A percentile compares a stretch with the other conserved stretches of the same genome.
phyloP scores from a whole-genome alignment of 345 rosid genomes.

The Eucalyptus tenuipes region DNA sequence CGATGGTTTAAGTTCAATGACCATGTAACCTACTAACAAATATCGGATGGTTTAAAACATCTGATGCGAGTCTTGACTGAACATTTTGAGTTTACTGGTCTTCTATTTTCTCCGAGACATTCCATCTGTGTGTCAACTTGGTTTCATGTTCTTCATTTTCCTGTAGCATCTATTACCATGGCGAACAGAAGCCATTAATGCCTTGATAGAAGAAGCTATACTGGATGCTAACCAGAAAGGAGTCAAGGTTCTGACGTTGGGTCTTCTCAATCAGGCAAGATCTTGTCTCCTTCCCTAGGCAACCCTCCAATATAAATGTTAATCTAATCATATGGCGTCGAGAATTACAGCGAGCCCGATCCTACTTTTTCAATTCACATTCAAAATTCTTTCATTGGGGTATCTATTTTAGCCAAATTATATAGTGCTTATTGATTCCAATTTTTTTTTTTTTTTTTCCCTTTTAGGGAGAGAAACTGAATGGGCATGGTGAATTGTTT shows the following conservation, averaged over 20 bases:
- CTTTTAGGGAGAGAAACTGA: conserved; percentile 34
- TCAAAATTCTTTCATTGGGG: neutral
- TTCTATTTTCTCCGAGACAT: neutral
- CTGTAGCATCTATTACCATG: conserved; percentile 1
- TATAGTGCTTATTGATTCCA: neutral
- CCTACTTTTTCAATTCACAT: neutral
- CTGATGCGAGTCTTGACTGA: neutral
- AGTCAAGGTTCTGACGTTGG: conserved; percentile 18
- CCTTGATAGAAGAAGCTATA: conserved; percentile 24
- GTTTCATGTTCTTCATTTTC: neutral
- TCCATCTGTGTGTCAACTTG: neutral
- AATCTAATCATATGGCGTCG: neutral
- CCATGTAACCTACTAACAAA: neutral
- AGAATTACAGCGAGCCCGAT: neutral
- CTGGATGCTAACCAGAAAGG: conserved; percentile 22
- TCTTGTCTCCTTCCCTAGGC: neutral
- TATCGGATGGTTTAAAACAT: neutral
- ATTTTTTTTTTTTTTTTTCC: neutral
- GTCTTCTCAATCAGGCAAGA: conserved; percentile 36
- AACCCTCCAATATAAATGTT: neutral
- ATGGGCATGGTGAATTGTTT: conserved; percentile 30
- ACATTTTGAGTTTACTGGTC: neutral
- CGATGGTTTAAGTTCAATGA: neutral
- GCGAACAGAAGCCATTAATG: conserved; percentile 9
- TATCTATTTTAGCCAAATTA: neutral